phyloP scores from a whole-genome alignment of 2,329 filamentous ascomycete genomes.

The Chaetomium olivaceum region DNA sequence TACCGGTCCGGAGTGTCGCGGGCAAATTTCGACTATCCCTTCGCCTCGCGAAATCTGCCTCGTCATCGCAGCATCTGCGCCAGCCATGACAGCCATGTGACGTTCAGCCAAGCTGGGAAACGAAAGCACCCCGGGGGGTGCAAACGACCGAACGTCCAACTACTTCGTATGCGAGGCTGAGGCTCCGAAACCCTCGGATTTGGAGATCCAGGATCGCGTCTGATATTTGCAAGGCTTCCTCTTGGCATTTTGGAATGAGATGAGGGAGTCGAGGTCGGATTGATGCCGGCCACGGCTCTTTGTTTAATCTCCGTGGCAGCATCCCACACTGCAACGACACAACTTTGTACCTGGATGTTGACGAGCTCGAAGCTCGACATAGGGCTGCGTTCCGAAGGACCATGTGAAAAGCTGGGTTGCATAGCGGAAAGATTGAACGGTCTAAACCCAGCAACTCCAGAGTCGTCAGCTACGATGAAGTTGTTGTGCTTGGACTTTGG shows the following conservation, averaged over 20 bases:
- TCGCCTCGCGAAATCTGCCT: not conserved
- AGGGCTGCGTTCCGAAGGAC: not conserved
- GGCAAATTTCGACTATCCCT: not conserved
- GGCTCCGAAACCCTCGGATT: not conserved
- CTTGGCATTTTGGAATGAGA: not conserved
- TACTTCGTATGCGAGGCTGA: not conserved
- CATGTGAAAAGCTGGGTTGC: not conserved
- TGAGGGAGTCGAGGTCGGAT: not conserved
- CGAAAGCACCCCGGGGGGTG: not conserved
- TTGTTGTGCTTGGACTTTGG: not conserved
- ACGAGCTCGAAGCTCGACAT: not conserved
- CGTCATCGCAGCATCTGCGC: not conserved
- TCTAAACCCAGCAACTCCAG: not conserved
- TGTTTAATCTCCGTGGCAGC: not conserved
- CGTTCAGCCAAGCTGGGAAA: not conserved
- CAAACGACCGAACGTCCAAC: not conserved
- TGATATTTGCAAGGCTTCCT: not conserved
- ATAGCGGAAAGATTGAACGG: not conserved
- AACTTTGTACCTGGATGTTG: not conserved
- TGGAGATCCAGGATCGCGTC: not conserved
- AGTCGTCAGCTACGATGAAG: not conserved
- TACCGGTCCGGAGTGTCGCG: not conserved
- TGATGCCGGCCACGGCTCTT: not conserved
- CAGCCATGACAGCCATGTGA: not conserved
- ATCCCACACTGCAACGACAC: not conserved